Percentiles rank a stretch among this genome's conserved stretches.
These are phyloP conservation scores for Oryza glaberrima DNA, from an alignment of 176 grass and related monocot genomes.

Conservation along the genomic window DNA sequence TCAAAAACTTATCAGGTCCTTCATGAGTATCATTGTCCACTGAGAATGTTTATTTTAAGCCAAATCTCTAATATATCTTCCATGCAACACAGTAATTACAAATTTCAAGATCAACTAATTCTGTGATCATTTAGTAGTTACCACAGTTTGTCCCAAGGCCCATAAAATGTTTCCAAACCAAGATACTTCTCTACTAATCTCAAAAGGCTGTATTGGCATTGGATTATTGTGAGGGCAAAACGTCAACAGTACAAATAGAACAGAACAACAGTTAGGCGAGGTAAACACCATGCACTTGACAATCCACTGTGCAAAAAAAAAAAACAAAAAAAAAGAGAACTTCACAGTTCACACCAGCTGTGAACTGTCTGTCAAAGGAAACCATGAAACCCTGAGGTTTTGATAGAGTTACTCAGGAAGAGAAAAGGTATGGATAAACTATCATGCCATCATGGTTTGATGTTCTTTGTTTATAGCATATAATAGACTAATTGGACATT, in stretches of 20 bases:
- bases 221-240: slow-evolving; percentile 40
- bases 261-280: not conserved
- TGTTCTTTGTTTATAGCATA: not conserved
- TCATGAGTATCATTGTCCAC: slow-evolving; percentile 92
- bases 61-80: slow-evolving; percentile 34
- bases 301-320: slow-evolving; percentile 90
- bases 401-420: not conserved
- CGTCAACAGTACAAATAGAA: slow-evolving; percentile 10
- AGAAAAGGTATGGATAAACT: not conserved
- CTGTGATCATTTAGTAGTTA: slow-evolving; percentile 48
- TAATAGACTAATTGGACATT: not conserved
- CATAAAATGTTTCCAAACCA: slow-evolving; percentile 94
- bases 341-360: slow-evolving; percentile 74
- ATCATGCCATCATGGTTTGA: not conserved
- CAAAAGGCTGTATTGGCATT: slow-evolving; percentile 70
- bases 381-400: not conserved
- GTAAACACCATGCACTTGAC: slow-evolving; percentile 86
- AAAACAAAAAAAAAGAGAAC: slow-evolving; percentile 76
- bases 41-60: slow-evolving; percentile 41
- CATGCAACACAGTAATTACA: not conserved
- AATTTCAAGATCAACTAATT: not conserved
- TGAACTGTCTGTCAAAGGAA: slow-evolving; percentile 71
- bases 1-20: slow-evolving; percentile 88
- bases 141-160: slow-evolving; percentile 87
- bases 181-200: slow-evolving; percentile 93